phyloP scores from a whole-genome alignment of 108 stramenopile species.

The Cyclotella cryptica region DNA sequence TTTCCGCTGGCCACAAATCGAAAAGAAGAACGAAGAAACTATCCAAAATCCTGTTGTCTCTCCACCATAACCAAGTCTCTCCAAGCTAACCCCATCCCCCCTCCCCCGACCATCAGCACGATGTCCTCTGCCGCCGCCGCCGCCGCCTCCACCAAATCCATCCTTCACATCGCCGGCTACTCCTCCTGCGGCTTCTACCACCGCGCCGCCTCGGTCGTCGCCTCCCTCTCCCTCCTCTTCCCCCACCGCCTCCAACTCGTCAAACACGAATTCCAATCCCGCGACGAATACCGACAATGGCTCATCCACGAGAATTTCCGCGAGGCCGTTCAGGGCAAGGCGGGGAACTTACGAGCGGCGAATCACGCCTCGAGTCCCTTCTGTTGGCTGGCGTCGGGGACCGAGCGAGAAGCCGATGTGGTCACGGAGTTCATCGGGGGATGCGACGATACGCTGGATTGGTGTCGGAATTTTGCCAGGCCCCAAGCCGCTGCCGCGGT shows the following conservation, averaged over 20 bases:
- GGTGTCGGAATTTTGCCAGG: conserved; percentile 66
- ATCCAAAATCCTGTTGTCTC: no score
- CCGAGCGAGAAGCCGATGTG: conserved; percentile 49
- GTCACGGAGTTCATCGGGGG: conserved; percentile 83
- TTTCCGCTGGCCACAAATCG: no score
- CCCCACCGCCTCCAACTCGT: conserved; percentile 72
- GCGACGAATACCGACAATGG: conserved; percentile 80
- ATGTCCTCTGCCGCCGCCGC: conserved; percentile 21
- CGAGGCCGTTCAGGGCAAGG: conserved; percentile 8
- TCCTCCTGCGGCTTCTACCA: conserved; percentile 80
- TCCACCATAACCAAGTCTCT: no score
- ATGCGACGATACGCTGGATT: conserved; percentile 79
- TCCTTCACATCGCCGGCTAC: conserved; percentile 27
- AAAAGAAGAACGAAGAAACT: no score
- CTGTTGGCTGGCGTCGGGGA: conserved; percentile 64
- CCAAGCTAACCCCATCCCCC: neutral
- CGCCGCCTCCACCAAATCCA: neutral
- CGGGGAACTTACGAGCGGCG: conserved; percentile 29
- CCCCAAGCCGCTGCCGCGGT: conserved; percentile 1
- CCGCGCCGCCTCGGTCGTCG: conserved; percentile 69
- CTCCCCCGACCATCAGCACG: neutral
- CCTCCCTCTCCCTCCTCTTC: conserved; percentile 81
- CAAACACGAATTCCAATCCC: conserved; percentile 73
- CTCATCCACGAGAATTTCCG: conserved; percentile 63
- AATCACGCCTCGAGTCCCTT: conserved; percentile 60